A percentile compares a stretch with the other conserved stretches of the same genome.
phyloP scores from a whole-genome alignment of 768 basidiomycete genomes.

The Tubosaeta sp. region DNA sequence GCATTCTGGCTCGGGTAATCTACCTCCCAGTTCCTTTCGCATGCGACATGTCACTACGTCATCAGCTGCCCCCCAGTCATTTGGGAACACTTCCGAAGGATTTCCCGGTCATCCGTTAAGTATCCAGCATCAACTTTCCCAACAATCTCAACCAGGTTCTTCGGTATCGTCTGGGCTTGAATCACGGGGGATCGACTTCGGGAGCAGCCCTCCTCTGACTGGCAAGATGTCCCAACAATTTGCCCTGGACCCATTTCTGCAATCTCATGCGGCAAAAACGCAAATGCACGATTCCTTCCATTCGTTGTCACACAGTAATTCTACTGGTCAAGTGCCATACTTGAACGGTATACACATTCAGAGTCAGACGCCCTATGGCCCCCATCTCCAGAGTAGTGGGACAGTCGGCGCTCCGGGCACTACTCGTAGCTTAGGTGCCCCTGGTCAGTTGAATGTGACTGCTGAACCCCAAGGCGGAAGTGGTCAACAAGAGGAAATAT shows the following conservation, averaged over 20 bases:
- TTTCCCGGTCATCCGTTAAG: slow-evolving; percentile 25
- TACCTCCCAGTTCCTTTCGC: slow-evolving; percentile 32
- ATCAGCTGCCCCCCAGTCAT: slow-evolving; percentile 26
- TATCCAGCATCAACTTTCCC: slow-evolving; percentile 33
- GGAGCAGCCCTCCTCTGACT: slow-evolving; percentile 21
- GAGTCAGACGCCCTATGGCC: slow-evolving; percentile 74
- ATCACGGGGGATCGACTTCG: slow-evolving; percentile 33
- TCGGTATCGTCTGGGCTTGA: slow-evolving; percentile 22
- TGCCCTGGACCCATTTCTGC: slow-evolving; percentile 31
- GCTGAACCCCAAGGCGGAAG: slow-evolving; percentile 21
- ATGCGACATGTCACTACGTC: slow-evolving; percentile 33
- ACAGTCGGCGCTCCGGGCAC: slow-evolving; percentile 23
- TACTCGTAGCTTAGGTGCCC: slow-evolving; percentile 27
- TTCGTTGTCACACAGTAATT: slow-evolving; percentile 30
- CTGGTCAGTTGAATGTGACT: slow-evolving; percentile 25
- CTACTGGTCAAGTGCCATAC: slow-evolving; percentile 32
- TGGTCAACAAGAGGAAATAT: slow-evolving; percentile 76
- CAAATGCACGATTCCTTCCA: slow-evolving; percentile 34
- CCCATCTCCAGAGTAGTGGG: slow-evolving; percentile 51
- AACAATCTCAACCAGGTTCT: slow-evolving; percentile 32
- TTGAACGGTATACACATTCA: slow-evolving; percentile 49
- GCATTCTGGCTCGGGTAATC: slow-evolving; percentile 26
- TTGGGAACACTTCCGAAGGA: slow-evolving; percentile 21
- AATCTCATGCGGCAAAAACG: slow-evolving; percentile 25
- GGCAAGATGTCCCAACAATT: slow-evolving; percentile 30